Evolutionary conservation across 768 basidiomycete species (phyloP), one percentile per base, ranked within the genome.

Genomic region (Xanthoconium purpureum): DNA sequence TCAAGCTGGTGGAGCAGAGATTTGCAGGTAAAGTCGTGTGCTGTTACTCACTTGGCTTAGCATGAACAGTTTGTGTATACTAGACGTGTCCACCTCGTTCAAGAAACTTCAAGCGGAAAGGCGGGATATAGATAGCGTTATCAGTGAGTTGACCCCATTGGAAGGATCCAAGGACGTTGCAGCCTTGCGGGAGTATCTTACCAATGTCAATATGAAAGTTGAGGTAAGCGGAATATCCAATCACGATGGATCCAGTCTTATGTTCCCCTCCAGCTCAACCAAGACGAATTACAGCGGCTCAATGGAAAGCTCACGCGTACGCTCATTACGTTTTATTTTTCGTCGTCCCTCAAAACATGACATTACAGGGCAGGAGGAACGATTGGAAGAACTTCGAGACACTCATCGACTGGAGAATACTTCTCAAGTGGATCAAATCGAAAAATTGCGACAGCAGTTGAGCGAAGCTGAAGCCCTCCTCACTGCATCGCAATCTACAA

Each of bases 301-400:
- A 85, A 80, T 52, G 81, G 78, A 51, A 88, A 88, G 64, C 79
- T 95, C 18, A 82, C 81, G 56, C 77, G 95, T 95, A 67, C 66
- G 86, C 64, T 15, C 20, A 32, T 44, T n/a, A 1, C 33, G 44
- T 37, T 38, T 35, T n/a, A 12, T 38, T 37, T 4, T 37, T 35
- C 4, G 33, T 43, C 40, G 28, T 42, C 45, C 6, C n/a, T 44
- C 15, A 15, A 61, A 36, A 57, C 50, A 30, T 65, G 47, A 20
- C 42, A 48, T 49, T 50, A 39, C 62, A 96, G 94, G 85, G 14
- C 92, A 96, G 74, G 91, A 91, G 53, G 85, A 84, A 50, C 88
- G 88, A 9, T 78, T 93, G 12, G 88, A 90, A 60, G 94, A 97
- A 67, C 75, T 98, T 0, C 85, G 85, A 36, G 90, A 94, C 59